Base-by-base conservation (phyloP, 2,329 filamentous ascomycete genomes). In the Bisporella sp. region DNA sequence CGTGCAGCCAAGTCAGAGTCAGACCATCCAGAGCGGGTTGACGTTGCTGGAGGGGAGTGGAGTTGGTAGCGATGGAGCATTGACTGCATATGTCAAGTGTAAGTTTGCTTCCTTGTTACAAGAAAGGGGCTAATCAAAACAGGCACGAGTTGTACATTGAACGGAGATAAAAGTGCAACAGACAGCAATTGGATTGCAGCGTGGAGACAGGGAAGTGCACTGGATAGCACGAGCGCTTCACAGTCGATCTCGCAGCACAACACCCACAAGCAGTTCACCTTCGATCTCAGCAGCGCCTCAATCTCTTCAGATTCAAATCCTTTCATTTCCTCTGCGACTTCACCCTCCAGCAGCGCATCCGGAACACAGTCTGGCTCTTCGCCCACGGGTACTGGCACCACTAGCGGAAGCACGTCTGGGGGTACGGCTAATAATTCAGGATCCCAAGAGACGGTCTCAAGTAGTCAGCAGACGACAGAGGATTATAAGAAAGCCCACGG, bases 51-150 rank as follows among this genome's bases (percentile, higher is more conserved):
- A 72, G 33, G 78, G 78, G 1, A 75, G 73, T n/a, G 77, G 78
- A 1, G 72, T 82, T 3, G 35, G 8, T 2, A 61, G 66, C 2
- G 66, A 73, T 55, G 74, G 73, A n/a, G 68, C 68, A 29, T 78
- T 82, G 75, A 71, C 71, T 28, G 79, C 78, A 7, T 81, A 81
- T 60, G 69, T 82, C 28, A 69, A 68, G 53, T 82, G 79, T 71
- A 65, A 55, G 65, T 48, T 59, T 35, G 21, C 9, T 21, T 41
- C 11, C 33, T 41, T 21, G 40, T 29, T 29, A 32, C 39, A 13
- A 21, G 21, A 21, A 21, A 21, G 21, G 21, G 3, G 21, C 21
- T 21, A 48, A 29, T 29, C 29, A 5, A 12, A 51, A 33, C 30
- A 61, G 61, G 61, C 46, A 61, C 57, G 28, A 54, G 55, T 37